Conservation (phyloP, 192 early-diverging fungal species). For the Coemansia erecta region DNA sequence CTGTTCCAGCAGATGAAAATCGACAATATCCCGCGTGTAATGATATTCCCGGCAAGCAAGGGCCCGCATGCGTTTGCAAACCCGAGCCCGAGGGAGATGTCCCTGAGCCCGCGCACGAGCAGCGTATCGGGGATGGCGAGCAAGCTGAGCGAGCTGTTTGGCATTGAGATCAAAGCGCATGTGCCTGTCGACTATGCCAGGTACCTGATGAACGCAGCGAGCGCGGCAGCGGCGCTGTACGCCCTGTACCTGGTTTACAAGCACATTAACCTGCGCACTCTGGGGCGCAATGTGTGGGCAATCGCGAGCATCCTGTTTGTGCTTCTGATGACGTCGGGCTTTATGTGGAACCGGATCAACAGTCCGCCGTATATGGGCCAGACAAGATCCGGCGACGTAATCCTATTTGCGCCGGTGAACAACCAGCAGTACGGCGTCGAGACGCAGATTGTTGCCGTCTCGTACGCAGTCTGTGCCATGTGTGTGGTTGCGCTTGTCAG, state of each 20-base stretch:
- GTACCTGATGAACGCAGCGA: conserved; percentile 13
- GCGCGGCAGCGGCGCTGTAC: conserved; percentile 10
- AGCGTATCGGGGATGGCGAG: conserved; percentile 26
- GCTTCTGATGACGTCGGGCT: conserved; percentile 52
- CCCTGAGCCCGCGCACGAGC: conserved; percentile 19
- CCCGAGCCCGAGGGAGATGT: conserved; percentile 39
- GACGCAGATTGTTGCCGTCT: conserved; percentile 49
- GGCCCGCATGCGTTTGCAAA: conserved; percentile 30
- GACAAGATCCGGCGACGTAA: conserved; percentile 27
- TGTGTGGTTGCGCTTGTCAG: conserved; percentile 45
- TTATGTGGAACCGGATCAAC: conserved; percentile 55
- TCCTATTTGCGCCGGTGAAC: conserved; percentile 42
- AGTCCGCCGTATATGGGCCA: conserved; percentile 44
- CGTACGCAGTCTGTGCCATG: conserved; percentile 47
- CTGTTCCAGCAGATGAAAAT: conserved; percentile 46
- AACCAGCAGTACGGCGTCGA: conserved; percentile 50
- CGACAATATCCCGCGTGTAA: conserved; percentile 43
- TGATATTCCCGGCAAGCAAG: conserved; percentile 43
- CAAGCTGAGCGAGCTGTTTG: conserved; percentile 41
- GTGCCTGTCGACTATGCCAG: conserved; percentile 30
- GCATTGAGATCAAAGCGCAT: conserved; percentile 26
- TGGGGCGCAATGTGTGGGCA: conserved; percentile 38
- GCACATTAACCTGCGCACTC: conserved; percentile 22
- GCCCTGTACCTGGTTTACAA: conserved; percentile 21
- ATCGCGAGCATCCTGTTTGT: conserved; percentile 40